These are phyloP conservation scores for Nothophaeocryptopus gaeumannii DNA, from an alignment of 2,329 filamentous ascomycete genomes.

Conservation along the genomic window DNA sequence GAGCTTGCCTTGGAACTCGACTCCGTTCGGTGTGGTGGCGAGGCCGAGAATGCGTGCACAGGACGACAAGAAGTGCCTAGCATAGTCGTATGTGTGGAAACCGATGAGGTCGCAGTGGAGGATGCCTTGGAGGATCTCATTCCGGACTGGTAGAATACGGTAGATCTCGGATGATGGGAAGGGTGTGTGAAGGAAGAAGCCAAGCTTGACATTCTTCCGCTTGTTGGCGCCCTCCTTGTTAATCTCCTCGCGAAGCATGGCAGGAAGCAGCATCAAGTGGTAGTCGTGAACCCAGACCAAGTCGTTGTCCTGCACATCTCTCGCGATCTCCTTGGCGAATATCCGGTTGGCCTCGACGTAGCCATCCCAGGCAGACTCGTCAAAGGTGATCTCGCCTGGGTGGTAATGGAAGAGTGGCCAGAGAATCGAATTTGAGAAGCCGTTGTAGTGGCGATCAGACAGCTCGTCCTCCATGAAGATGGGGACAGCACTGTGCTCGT, in stretches of 20 bases:
- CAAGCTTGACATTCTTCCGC: conserved; percentile 87
- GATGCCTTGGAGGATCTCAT: conserved; percentile 81
- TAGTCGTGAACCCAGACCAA: conserved; percentile 99
- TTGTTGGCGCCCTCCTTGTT: conserved; percentile 57
- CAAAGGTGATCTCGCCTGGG: conserved; percentile 95
- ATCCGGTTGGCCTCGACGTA: conserved; percentile 91
- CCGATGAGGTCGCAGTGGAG: conserved; percentile 93
- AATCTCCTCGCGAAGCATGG: conserved; percentile 91
- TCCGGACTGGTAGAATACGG: conserved; percentile 87
- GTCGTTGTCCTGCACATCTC: conserved; percentile 88
- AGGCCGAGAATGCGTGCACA: conserved; percentile 86
- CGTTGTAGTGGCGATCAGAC: conserved; percentile 94
- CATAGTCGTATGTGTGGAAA: conserved; percentile 98
- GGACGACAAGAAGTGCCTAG: conserved; percentile 93
- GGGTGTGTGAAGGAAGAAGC: conserved; percentile 96
- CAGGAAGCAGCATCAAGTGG: conserved; percentile 92
- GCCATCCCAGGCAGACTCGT: conserved; percentile 89
- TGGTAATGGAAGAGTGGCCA: conserved; percentile 99
- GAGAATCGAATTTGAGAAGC: conserved; percentile 95
- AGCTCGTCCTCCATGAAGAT: conserved; percentile 93
- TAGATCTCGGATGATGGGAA: conserved; percentile 98
- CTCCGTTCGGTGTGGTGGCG: conserved; percentile 83
- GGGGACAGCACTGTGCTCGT: conserved; percentile 84
- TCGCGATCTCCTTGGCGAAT: conserved; percentile 83
- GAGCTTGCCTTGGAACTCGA: conserved; percentile 84